Evolutionary conservation across 148 eudicot species (phyloP).

Genomic region (Nyssa sinensis): DNA sequence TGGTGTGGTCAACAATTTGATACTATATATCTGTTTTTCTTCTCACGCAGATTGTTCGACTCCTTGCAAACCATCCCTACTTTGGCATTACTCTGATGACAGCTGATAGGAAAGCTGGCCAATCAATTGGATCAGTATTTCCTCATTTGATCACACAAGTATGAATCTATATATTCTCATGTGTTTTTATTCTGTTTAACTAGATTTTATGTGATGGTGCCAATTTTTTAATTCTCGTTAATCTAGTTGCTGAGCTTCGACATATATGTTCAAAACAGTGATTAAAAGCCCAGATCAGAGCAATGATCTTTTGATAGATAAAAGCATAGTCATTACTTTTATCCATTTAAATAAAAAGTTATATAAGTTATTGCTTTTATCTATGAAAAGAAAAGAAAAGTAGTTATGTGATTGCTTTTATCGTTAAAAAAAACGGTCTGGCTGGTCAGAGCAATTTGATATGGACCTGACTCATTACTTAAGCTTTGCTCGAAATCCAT

Average conservation of each 20-base stretch:
- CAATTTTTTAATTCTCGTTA: background rate
- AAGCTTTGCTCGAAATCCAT: background rate
- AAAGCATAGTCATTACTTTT: too few species aligned
- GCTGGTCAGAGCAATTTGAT: background rate
- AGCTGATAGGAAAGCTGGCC: constrained; percentile 98
- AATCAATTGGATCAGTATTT: constrained; percentile 86
- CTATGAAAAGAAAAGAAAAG: background rate
- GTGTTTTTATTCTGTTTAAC: background rate
- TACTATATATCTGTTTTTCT: background rate
- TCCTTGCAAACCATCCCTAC: constrained; percentile 79
- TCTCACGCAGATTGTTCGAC: constrained; percentile 66
- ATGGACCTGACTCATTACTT: background rate
- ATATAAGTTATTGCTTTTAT: background rate
- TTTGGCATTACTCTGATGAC: constrained; percentile 84
- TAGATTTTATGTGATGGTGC: background rate
- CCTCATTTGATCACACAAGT: constrained; percentile 86
- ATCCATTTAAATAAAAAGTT: background rate
- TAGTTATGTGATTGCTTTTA: background rate
- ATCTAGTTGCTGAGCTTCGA: background rate
- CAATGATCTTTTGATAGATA: too few species aligned
- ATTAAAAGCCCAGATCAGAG: too few species aligned
- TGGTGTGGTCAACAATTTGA: background rate
- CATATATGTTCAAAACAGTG: too few species aligned
- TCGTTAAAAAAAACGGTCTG: background rate
- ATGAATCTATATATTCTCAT: constrained; percentile 6